These are phyloP conservation scores for Castanopsis chinensis DNA, from an alignment of 306 rosid genomes.

Conservation along the genomic window DNA sequence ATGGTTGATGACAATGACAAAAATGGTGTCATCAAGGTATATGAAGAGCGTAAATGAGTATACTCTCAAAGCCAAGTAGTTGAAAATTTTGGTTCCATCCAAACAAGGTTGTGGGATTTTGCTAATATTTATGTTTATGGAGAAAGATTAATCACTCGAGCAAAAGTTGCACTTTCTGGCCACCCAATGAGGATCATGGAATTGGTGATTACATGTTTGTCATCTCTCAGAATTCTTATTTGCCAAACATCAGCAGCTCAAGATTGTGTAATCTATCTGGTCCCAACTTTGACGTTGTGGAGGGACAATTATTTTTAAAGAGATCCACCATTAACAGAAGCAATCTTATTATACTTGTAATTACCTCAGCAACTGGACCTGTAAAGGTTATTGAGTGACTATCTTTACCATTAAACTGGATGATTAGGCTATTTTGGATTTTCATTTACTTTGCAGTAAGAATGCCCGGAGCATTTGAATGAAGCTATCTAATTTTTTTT, in stretches of 20 bases:
- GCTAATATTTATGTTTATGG: constrained; percentile 32
- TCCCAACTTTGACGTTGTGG: constrained; percentile 25
- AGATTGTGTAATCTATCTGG: constrained; percentile 17
- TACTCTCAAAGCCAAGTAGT: constrained; percentile 24
- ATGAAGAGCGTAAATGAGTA: constrained; percentile 22
- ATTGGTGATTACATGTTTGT: constrained; percentile 8
- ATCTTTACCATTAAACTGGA: constrained; percentile 27
- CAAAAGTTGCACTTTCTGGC: constrained; percentile 25
- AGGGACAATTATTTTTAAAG: constrained; percentile 8
- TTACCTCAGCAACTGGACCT: constrained; percentile 2
- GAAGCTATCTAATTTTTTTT: not conserved
- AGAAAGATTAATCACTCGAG: constrained; percentile 29
- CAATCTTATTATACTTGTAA: constrained; percentile 15
- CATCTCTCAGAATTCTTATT: not conserved
- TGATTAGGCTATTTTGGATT: constrained; percentile 16
- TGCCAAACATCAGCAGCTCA: constrained; percentile 18
- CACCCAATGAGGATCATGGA: constrained; percentile 8
- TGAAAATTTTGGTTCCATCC: constrained; percentile 26
- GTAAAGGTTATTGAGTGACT: constrained; percentile 27
- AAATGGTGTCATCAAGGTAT: constrained; percentile 32
- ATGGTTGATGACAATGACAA: constrained; percentile 12
- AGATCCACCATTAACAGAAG: constrained; percentile 3
- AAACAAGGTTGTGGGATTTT: constrained; percentile 20
- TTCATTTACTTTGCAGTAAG: not conserved
- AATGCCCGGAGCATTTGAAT: not conserved